Evolutionary conservation across 495 filamentous ascomycete genomes (phyloP).

Genomic region (Podospora comata): DNA sequence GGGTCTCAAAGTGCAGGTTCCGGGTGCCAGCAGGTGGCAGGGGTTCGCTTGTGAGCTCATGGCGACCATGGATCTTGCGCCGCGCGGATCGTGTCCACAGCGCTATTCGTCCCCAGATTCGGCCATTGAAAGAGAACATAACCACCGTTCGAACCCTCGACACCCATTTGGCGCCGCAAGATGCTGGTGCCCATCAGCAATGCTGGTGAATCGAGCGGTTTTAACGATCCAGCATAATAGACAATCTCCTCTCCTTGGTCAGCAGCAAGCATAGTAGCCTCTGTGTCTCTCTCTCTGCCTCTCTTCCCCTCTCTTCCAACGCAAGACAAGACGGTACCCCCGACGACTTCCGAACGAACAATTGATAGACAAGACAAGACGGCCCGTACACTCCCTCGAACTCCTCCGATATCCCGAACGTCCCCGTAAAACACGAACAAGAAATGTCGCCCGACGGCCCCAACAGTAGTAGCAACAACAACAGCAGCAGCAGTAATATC

Average conservation of each 20-base stretch:
- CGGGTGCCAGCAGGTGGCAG: conserved; percentile 2
- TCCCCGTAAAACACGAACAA: background rate
- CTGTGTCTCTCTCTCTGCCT: background rate
- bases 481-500: conserved; percentile 60
- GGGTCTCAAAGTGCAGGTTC: background rate
- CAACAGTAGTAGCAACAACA: conserved; percentile 17
- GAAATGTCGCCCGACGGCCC: conserved; percentile 43
- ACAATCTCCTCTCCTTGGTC: background rate
- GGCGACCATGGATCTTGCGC: background rate
- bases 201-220: conserved; percentile 22
- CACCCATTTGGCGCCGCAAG: conserved; percentile 20
- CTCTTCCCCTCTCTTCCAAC: conserved; percentile 9
- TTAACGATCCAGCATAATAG: background rate
- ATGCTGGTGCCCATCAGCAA: conserved; percentile 27
- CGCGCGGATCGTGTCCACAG: conserved; percentile 4
- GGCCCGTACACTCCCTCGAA: background rate
- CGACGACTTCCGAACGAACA: conserved; percentile 3
- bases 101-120: conserved; percentile 2
- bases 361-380: background rate
- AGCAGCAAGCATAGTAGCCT: background rate
- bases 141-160: conserved; percentile 1
- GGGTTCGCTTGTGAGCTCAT: conserved; percentile 7
- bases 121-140: background rate
- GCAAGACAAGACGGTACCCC: conserved; percentile 9
- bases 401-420: conserved; percentile 9